Evolutionary conservation across 2,329 filamentous ascomycete species (phyloP).

Genomic region (Emmonsiellopsis sp.): DNA sequence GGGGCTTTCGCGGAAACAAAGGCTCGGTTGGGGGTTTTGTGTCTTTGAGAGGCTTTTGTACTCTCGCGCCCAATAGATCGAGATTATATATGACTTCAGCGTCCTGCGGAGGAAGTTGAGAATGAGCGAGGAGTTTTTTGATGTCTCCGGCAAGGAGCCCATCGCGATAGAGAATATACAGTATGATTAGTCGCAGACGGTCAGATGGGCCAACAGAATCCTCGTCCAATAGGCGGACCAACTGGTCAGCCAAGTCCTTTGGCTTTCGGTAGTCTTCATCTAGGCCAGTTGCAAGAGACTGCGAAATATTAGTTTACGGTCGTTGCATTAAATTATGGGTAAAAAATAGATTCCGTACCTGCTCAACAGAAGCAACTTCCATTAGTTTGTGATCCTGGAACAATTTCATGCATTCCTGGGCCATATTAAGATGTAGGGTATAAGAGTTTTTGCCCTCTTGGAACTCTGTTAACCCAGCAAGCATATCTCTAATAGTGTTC

Average conservation of each 20-base stretch:
- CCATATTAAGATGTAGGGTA: conserved; percentile 90
- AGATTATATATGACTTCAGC: conserved; percentile 64
- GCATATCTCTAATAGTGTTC: conserved; percentile 92
- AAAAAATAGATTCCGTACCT: conserved; percentile 36
- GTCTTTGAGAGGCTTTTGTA: conserved; percentile 68
- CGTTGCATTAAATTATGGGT: background rate
- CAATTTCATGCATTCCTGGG: conserved; percentile 89
- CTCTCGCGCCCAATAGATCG: conserved; percentile 68
- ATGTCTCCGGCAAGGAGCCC: conserved; percentile 79
- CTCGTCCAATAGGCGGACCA: conserved; percentile 83
- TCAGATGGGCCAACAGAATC: conserved; percentile 62
- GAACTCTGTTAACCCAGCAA: conserved; percentile 88
- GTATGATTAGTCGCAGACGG: conserved; percentile 71
- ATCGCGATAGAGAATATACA: conserved; percentile 79
- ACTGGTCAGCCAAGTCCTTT: conserved; percentile 76
- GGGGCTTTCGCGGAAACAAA: conserved; percentile 61
- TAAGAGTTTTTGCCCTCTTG: conserved; percentile 94
- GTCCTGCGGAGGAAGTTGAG: conserved; percentile 65
- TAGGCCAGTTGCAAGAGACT: conserved; percentile 76
- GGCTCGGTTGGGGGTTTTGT: conserved; percentile 54
- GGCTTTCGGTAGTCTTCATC: conserved; percentile 89
- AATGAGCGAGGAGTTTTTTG: conserved; percentile 72
- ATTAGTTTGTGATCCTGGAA: conserved; percentile 78
- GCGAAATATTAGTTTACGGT: conserved; percentile 4
- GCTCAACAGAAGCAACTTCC: conserved; percentile 80